Evolutionary conservation across 495 filamentous ascomycete species (phyloP).

Genomic region (Paragyromitra xinjiangensis): DNA sequence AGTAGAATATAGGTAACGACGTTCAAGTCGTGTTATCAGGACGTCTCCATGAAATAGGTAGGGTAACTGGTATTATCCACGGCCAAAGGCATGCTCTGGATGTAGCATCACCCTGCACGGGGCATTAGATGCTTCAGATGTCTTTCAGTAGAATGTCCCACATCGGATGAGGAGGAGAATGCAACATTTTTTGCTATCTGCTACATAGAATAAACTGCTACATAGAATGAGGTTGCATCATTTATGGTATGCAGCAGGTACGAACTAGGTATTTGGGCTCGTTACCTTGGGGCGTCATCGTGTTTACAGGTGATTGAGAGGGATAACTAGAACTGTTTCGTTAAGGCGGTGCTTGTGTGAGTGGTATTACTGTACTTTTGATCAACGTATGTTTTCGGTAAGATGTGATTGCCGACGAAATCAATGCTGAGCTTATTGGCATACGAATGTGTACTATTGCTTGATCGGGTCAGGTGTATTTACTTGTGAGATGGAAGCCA

Average conservation of each 20-base stretch:
- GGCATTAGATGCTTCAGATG: neutral
- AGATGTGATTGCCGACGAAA: neutral
- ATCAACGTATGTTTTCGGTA: neutral
- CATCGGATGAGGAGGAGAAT: neutral
- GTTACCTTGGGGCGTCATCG: neutral
- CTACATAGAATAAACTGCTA: neutral
- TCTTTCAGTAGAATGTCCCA: neutral
- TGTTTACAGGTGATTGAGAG: neutral
- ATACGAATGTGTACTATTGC: neutral
- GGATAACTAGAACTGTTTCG: neutral
- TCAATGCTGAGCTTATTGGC: neutral
- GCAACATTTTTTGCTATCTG: neutral
- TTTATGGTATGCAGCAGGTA: neutral
- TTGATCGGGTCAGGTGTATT: neutral
- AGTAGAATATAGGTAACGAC: too few species aligned
- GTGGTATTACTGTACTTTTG: too few species aligned
- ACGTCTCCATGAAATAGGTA: too few species aligned
- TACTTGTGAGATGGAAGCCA: neutral
- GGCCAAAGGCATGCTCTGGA: neutral
- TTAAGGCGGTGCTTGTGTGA: neutral
- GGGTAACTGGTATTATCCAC: neutral
- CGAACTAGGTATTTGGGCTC: neutral
- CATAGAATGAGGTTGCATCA: neutral
- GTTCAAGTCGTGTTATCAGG: too few species aligned
- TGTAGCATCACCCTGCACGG: too few species aligned